Conservation (phyloP, 495 filamentous ascomycete genomes). For the Lasiosphaeriaceae sp. region DNA sequence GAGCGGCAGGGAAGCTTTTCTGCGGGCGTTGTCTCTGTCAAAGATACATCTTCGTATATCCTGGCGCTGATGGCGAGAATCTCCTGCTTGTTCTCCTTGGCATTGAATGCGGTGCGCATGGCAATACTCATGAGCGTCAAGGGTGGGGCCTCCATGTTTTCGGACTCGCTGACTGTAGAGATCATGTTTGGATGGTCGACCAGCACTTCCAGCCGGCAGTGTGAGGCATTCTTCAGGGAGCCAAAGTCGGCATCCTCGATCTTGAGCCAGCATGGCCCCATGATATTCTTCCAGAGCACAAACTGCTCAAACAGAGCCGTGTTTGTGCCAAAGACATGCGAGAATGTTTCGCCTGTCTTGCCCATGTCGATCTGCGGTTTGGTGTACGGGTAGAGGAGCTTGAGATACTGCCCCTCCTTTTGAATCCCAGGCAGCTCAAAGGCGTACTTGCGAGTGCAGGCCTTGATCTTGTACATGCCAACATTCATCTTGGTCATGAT, state of each 20-base stretch:
- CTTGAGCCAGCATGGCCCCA: constrained; percentile 96
- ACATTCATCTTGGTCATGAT: constrained; percentile 83
- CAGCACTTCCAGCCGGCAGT: constrained; percentile 92
- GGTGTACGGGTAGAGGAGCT: constrained; percentile 87
- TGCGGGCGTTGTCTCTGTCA: constrained; percentile 81
- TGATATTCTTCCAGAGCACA: constrained; percentile 95
- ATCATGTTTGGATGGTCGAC: constrained; percentile 72
- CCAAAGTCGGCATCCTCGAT: constrained; percentile 81
- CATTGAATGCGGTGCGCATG: constrained; percentile 81
- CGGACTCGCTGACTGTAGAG: constrained; percentile 63
- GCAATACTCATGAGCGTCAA: constrained; percentile 93
- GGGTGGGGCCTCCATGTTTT: constrained; percentile 75
- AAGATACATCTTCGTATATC: constrained; percentile 84
- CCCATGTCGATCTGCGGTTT: constrained; percentile 59
- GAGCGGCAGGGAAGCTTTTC: constrained; percentile 85
- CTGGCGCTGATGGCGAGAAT: constrained; percentile 85
- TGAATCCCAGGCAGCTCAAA: constrained; percentile 89
- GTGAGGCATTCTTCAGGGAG: constrained; percentile 84
- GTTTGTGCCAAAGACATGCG: constrained; percentile 89
- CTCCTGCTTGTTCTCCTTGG: constrained; percentile 94
- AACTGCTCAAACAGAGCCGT: constrained; percentile 96
- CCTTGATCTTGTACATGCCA: constrained; percentile 87
- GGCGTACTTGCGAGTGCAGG: constrained; percentile 85
- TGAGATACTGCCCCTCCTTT: constrained; percentile 85
- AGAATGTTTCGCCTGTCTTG: constrained; percentile 81